Percentiles rank a stretch among this genome's conserved stretches.
Evolutionary conservation across 805 yeast genomes (phyloP).

Genomic region (Saccharomycopsis vini): DNA sequence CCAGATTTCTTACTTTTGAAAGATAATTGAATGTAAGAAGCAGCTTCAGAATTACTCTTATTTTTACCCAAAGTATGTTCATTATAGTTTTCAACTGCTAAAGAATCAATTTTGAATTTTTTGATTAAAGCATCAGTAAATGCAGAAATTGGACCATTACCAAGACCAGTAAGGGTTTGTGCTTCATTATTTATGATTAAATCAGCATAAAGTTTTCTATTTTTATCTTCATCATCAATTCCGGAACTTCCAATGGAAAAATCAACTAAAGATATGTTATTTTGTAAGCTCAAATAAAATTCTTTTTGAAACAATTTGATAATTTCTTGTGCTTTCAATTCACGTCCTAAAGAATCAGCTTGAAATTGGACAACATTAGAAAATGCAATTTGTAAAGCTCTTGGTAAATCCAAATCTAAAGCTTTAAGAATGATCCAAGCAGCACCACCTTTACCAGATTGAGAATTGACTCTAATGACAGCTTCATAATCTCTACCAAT

Average conservation of each 20-base stretch:
- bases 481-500: conserved; percentile 77
- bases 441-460: conserved; percentile 85
- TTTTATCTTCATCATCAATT: conserved; percentile 28
- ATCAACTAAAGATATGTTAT: conserved; percentile 31
- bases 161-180: conserved; percentile 42
- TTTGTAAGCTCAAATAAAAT: conserved; percentile 39
- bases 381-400: conserved; percentile 60
- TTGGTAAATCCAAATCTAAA: conserved; percentile 65
- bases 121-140: conserved; percentile 55
- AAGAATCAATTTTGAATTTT: conserved; percentile 36
- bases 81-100: conserved; percentile 57
- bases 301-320: conserved; percentile 43
- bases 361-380: conserved; percentile 52
- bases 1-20: conserved; percentile 34
- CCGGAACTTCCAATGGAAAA: conserved; percentile 31
- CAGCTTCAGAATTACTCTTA: conserved; percentile 56
- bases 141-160: conserved; percentile 76
- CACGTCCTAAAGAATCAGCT: conserved; percentile 63
- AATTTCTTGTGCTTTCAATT: conserved; percentile 60
- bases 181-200: conserved; percentile 29
- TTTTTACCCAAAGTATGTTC: conserved; percentile 73
- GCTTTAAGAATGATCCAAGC: conserved; percentile 72
- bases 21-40: conserved; percentile 57
- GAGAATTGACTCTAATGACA: conserved; percentile 75
- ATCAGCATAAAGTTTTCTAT: conserved; percentile 36